Conservation (phyloP, 495 filamentous ascomycete species). For the Schizothecium vesticola region DNA sequence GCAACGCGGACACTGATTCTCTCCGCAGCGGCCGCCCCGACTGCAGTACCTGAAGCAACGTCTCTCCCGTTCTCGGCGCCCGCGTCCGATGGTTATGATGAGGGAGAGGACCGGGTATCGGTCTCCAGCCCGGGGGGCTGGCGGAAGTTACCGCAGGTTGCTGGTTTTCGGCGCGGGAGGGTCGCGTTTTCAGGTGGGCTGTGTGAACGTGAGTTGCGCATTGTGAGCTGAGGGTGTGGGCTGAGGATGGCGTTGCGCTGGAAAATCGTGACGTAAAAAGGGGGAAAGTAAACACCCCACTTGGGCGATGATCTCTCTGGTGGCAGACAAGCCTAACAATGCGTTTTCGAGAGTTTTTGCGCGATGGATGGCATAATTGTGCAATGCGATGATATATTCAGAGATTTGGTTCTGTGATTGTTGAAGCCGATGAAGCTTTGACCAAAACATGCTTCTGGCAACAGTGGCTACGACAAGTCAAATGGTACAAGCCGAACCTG, state of each 20-base stretch:
- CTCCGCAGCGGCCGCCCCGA: background rate
- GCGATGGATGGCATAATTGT: too few species aligned
- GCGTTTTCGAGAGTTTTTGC: background rate
- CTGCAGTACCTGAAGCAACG: background rate
- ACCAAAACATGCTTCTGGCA: too few species aligned
- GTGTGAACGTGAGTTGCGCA: too few species aligned
- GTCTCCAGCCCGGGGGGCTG: background rate
- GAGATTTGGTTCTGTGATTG: too few species aligned
- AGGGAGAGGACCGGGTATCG: background rate
- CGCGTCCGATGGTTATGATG: background rate
- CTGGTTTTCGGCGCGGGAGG: background rate
- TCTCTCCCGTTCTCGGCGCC: too few species aligned
- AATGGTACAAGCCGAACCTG: background rate
- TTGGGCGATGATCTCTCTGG: background rate
- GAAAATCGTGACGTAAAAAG: background rate
- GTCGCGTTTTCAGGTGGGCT: background rate
- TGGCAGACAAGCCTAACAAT: background rate
- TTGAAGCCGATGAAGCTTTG: too few species aligned
- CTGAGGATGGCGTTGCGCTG: background rate
- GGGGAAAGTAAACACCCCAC: background rate
- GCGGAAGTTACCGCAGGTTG: background rate
- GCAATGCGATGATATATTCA: background rate
- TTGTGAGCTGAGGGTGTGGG: background rate
- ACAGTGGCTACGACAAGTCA: background rate
- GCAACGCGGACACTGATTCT: background rate